Evolutionary conservation across 1,284 basidiomycete genomes (phyloP).

Genomic region (Puccinia sorghi): DNA sequence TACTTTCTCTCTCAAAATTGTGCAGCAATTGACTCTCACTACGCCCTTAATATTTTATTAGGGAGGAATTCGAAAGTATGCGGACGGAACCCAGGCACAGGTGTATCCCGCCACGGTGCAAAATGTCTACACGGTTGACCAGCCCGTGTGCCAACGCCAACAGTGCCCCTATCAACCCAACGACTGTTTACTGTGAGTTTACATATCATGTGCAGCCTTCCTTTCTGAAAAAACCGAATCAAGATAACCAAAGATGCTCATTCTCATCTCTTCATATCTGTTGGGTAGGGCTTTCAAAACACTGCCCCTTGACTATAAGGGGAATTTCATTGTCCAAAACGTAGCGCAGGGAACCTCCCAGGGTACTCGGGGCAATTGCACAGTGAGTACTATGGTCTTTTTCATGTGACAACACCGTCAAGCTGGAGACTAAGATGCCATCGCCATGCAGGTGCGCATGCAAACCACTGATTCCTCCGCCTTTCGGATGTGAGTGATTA

Average conservation of each 20-base stretch:
- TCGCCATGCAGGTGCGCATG: not conserved
- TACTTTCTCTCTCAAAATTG: too few species aligned
- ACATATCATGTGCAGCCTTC: not conserved
- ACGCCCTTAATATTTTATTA: not conserved
- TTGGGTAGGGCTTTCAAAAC: not conserved
- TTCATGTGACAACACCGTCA: not conserved
- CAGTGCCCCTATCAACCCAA: not conserved
- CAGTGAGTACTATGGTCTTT: not conserved
- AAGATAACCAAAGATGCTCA: not conserved
- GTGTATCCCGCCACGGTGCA: not conserved
- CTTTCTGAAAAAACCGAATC: not conserved
- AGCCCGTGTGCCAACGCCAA: not conserved
- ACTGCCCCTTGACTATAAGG: not conserved
- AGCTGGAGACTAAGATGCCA: not conserved
- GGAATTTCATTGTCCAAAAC: slow-evolving; percentile 1
- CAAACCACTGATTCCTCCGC: slow-evolving; percentile 8
- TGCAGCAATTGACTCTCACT: not conserved
- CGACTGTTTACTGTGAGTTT: slow-evolving; percentile 9
- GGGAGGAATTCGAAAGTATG: slow-evolving; percentile 16
- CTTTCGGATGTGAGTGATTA: slow-evolving; percentile 5
- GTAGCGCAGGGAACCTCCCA: not conserved
- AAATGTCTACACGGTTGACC: not conserved
- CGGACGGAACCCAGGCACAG: slow-evolving; percentile 8
- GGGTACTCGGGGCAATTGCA: slow-evolving; percentile 15
- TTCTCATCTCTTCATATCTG: not conserved